A percentile compares a stretch with the other conserved stretches of the same genome.
These are phyloP conservation scores for Yamadazyma taylorii DNA, from an alignment of 1,139 yeast species.

Conservation along the genomic window DNA sequence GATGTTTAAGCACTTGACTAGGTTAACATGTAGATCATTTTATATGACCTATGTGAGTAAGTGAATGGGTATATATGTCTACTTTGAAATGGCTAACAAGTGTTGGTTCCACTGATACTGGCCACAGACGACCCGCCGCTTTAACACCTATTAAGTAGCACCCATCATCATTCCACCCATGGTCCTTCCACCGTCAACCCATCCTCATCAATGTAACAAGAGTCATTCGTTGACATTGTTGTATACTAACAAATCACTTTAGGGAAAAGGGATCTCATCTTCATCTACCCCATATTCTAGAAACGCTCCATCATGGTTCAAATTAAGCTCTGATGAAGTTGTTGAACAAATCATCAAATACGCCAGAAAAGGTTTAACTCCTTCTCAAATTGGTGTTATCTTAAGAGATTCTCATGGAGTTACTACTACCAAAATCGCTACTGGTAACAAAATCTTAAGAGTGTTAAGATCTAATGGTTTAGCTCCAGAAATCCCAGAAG, in stretches of 20 bases:
- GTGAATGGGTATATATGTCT: too few species aligned
- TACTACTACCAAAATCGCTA: constrained; percentile 93
- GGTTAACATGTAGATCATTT: too few species aligned
- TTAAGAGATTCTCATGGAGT: constrained; percentile 99
- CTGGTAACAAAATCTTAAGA: constrained; percentile 99
- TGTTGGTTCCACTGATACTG: too few species aligned
- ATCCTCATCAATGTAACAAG: constrained; percentile 2
- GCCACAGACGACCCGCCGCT: too few species aligned
- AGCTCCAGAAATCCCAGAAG: constrained; percentile 99
- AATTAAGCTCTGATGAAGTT: constrained; percentile 91
- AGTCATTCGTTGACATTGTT: too few species aligned
- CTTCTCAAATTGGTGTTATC: constrained; percentile 98
- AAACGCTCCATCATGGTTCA: constrained; percentile 99
- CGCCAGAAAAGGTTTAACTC: constrained; percentile 99
- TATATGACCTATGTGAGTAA: too few species aligned
- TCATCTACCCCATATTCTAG: constrained; percentile 99
- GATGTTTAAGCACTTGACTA: too few species aligned
- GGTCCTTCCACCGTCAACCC: too few species aligned
- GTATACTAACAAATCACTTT: constrained; percentile 8
- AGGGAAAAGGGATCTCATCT: constrained; percentile 99
- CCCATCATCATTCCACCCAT: too few species aligned
- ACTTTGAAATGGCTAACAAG: too few species aligned
- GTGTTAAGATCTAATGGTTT: constrained; percentile 99
- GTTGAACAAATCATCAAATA: constrained; percentile 98
- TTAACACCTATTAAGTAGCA: too few species aligned